Base-by-base conservation (phyloP, 2,329 filamentous ascomycete genomes). In the Dactylellina cionopaga region DNA sequence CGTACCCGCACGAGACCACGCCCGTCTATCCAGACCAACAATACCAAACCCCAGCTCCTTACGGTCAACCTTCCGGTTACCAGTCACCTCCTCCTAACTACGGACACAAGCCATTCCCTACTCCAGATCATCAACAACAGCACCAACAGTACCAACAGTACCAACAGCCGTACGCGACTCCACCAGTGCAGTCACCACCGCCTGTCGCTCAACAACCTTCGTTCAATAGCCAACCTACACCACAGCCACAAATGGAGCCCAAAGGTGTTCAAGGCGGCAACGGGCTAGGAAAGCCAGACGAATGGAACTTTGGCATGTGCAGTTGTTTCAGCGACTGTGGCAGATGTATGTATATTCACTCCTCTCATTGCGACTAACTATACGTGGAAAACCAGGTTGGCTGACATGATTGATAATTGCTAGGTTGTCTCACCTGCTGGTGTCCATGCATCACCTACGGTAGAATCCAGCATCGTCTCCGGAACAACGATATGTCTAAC, bases 251-350 rank as follows among this genome's bases (percentile, higher is more conserved):
- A 56, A 70, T 70, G 66, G 58, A 63, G 44, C 33, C 44, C 1
- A 63, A 56, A 39, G 56, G 58, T 9, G 31, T 51, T 15, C 13
- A 22, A 19, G 47, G 33, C 31, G 44, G 55, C 24, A 13, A 19
- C 9, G n/a, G 9, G n/a, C n/a, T n/a, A 15, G 49, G 66, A 33
- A 24, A 54, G 15, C 60, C 71, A 0, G 39, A 46, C n/a, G n/a
- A 49, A 24, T 76, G 74, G 74, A 44, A 75, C 60, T 47, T 72
- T 24, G 72, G 68, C 6, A 52, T 76, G 68, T 75, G 64, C 29
- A 22, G 47, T 15, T 75, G 74, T 22, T 76, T 75, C 43, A 58
- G 51, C 10, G 56, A 75, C 29, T 64, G 46, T 11, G 74, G 74
- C 4, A 63, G 72, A 41, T 76, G 75, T 76, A 62, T 54, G 75